Evolutionary conservation across 305 asterid species (phyloP), one percentile per base, ranked within the genome.

Genomic region (Fraxinus dipetala): DNA sequence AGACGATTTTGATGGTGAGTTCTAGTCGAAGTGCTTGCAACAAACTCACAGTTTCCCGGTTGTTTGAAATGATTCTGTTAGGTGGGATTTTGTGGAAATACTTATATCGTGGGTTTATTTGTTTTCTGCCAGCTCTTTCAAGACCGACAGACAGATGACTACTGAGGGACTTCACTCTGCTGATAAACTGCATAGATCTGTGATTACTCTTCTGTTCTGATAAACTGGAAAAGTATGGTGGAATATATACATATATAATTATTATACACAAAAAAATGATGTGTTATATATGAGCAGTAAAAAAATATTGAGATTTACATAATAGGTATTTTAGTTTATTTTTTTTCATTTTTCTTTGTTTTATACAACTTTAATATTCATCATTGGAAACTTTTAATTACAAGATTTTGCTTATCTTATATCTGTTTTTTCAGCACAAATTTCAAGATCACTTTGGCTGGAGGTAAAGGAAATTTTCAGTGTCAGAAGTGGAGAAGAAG

Each of bases 141-240:
- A 78, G 14, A 14, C 10, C 20, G 40, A 76, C 30, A 43, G 40
- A 76, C 30, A 43, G 80, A 77, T 43, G 51, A 76, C 18, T 34
- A 80, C 67, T 75, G 81, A 54, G 70, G 70, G 70, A 65, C 36
- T 67, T 28, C 8, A 10, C 35, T 28, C 74, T 24, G 36, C 35
- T 28, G 74, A 4, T 28, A 32, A 59, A 72, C 83, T 80, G 78
- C 75, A 31, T 79, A 82, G 83, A 85, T 82, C 83, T 82, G 81
- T 78, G 81, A 78, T 67, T 82, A 79, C 79, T 85, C 83, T 81
- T 70, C 78, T 43, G 75, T 67, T 13, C 36, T 8, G 72, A 61
- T 4, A 61, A 22, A 51, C 22, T 51, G 63, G 18, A 59, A 59
- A 20, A 6, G 69, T 59, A 59, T 59, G 69, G 11, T 59, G 30